A percentile compares a stretch with the other conserved stretches of the same genome.
phyloP scores from a whole-genome alignment of 345 rosid genomes.

The Melastoma malabathricum region DNA sequence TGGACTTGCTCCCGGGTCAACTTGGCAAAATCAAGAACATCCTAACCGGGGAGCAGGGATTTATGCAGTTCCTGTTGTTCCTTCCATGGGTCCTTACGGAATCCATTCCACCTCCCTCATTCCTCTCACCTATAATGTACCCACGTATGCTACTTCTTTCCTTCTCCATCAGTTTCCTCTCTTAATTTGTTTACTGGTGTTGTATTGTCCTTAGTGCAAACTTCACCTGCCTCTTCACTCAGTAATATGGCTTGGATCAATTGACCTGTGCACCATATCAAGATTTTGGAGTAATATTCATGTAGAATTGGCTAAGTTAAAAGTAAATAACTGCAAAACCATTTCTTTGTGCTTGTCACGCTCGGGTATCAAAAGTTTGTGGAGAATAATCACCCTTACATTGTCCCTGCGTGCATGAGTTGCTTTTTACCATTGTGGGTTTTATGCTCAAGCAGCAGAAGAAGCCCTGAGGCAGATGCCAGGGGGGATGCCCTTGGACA shows the following conservation, averaged over 20 bases:
- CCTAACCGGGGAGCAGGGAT: constrained; percentile 64
- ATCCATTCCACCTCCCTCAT: constrained; percentile 60
- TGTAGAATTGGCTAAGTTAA: too few species aligned
- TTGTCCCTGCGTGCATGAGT: too few species aligned
- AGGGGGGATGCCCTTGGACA: constrained; percentile 34
- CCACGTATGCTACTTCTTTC: constrained; percentile 40
- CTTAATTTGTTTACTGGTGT: background rate
- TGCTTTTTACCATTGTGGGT: too few species aligned
- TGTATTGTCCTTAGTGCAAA: background rate
- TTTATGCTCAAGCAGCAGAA: constrained; percentile 10
- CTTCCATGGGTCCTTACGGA: constrained; percentile 51
- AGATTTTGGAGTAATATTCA: too few species aligned
- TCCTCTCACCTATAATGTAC: constrained; percentile 79
- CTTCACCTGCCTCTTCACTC: background rate
- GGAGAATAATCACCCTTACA: too few species aligned
- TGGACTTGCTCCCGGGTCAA: constrained; percentile 27
- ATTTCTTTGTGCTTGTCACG: too few species aligned
- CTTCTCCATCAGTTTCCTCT: background rate
- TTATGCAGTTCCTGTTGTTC: constrained; percentile 70
- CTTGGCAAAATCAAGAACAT: constrained; percentile 46
- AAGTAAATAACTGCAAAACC: too few species aligned
- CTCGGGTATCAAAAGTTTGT: too few species aligned
- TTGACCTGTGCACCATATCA: too few species aligned
- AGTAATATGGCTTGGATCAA: too few species aligned
- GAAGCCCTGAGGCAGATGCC: constrained; percentile 24